Base-by-base conservation (phyloP, 192 early-diverging fungal genomes). In the Mortierella alpina region DNA sequence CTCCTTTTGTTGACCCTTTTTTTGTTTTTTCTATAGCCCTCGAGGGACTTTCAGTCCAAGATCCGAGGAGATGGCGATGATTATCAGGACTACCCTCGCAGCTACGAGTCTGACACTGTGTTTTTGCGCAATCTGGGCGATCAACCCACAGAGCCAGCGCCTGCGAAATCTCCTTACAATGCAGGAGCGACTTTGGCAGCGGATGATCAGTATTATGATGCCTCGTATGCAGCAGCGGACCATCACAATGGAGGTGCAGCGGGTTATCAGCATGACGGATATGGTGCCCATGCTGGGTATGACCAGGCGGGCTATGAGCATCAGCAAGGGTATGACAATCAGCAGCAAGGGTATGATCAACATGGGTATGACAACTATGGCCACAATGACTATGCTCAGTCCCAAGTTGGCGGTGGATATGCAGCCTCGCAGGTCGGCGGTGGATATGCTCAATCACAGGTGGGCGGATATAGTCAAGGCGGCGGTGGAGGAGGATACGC, bases 11-110 rank as follows among this genome's bases (percentile, higher is more conserved):
- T n/a, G n/a, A n/a, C n/a, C n/a, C n/a, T n/a, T 46, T 12, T 61
- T 10, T 4, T 20, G 14, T 20, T 46, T 10, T 14, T 62, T 63
- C 22, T 42, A 66, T 69, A 86, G 84, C 84, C 84, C 6, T 83
- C 84, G 17, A 44, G 82, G 40, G 69, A 83, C 13, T 85, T 86
- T 63, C 81, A 84, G 50, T 73, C 73, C 66, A 86, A 86, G 66
- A 83, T 86, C n/a, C 63, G 75, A 44, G 58, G 58, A 59, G 42
- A 50, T 41, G 73, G 73, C 10, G 79, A 82, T 46, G 69, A 82
- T 8, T 86, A 77, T 42, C 54, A 66, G 51, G 72, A 79, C 47
- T 74, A 80, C 31, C 72, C 67, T 58, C 77, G 82, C 44, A 44
- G 45, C 17, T 73, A 79, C 31, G 83, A 86, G 45, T 66, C 83